phyloP scores from a whole-genome alignment of 176 grass and related monocot species.

The Dendrocalamus sinicus region DNA sequence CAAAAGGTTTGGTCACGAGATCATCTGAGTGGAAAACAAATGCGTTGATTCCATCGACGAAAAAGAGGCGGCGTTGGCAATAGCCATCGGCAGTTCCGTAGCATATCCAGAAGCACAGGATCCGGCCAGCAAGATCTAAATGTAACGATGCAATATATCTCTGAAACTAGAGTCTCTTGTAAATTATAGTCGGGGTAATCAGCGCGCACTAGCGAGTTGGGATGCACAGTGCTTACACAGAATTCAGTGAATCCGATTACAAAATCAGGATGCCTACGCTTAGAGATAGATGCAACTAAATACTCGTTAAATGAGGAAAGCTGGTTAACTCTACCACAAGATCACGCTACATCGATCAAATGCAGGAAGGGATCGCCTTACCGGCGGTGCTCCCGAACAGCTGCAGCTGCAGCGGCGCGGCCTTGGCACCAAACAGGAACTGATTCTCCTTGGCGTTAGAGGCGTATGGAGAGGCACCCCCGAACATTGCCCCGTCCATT shows the following conservation, averaged over 20 bases:
- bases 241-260: background rate
- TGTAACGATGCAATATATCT: background rate
- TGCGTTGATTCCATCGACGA: background rate
- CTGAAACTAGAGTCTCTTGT: background rate
- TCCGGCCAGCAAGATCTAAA: background rate
- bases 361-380: background rate
- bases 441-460: slow-evolving; percentile 22
- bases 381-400: slow-evolving; percentile 26
- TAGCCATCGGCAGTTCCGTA: background rate
- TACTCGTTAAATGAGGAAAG: background rate
- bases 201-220: background rate
- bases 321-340: background rate
- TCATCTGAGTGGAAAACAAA: background rate
- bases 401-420: slow-evolving; percentile 44
- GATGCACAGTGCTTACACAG: background rate
- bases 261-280: background rate
- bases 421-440: slow-evolving; percentile 13
- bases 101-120: background rate
- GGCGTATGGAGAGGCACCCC: slow-evolving; percentile 4
- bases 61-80: background rate
- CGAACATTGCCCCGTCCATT: slow-evolving; percentile 48
- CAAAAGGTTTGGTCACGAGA: background rate
- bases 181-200: background rate
- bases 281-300: background rate
- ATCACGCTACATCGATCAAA: background rate